Conservation (phyloP, 345 rosid genomes). For the Abelmoschus esculentus region DNA sequence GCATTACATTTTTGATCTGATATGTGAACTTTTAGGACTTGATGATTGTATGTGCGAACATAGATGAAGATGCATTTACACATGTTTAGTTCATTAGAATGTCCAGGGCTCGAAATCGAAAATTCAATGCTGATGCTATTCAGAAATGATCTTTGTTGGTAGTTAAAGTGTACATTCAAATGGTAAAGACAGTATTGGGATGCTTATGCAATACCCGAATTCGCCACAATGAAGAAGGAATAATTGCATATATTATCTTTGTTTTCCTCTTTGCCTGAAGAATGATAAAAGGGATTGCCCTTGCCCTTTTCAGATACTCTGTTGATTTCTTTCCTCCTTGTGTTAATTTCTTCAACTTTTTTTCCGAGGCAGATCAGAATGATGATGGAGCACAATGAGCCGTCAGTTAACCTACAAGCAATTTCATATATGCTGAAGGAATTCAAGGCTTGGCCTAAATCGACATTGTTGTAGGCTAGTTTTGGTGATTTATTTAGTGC, state of each 20-base stretch:
- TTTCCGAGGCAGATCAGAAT: conserved; percentile 16
- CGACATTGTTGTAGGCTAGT: conserved; percentile 1
- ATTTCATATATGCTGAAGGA: conserved; percentile 4
- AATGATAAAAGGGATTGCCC: neutral
- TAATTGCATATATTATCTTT: neutral
- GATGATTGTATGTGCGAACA: neutral
- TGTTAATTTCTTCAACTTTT: conserved; percentile 5
- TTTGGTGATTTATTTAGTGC: conserved; percentile 9
- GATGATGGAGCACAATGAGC: conserved; percentile 15
- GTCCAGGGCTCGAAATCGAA: neutral
- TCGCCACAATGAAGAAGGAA: too few species aligned
- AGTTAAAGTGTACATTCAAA: neutral
- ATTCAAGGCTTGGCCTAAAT: conserved; percentile 1
- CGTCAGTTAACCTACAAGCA: neutral
- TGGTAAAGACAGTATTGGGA: neutral
- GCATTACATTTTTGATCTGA: too few species aligned
- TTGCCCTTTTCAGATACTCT: neutral
- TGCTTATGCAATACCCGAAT: too few species aligned
- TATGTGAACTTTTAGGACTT: neutral
- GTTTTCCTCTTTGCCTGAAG: neutral
- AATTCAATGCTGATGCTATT: neutral
- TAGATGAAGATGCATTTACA: neutral
- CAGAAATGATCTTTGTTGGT: neutral
- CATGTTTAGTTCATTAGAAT: neutral
- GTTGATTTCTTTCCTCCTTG: neutral